Percentiles rank a stretch among this genome's conserved stretches.
These are phyloP conservation scores for Venturia oleaginea DNA, from an alignment of 2,329 filamentous ascomycete genomes.

Conservation along the genomic window DNA sequence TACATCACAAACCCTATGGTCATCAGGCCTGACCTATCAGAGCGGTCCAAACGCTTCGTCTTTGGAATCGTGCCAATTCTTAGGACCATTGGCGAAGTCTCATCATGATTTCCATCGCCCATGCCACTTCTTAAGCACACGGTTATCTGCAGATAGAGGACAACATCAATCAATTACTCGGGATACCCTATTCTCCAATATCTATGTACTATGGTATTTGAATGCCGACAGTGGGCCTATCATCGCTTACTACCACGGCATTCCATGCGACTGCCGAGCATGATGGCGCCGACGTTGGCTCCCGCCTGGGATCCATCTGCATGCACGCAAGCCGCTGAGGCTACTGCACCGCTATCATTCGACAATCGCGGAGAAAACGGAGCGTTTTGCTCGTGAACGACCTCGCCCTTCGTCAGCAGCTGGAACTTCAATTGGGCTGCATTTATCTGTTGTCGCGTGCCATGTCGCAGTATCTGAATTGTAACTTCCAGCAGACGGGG, in stretches of 20 bases:
- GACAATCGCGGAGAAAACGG: background rate
- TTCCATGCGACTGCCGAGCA: background rate
- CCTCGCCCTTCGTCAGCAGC: background rate
- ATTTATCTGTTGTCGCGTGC: background rate
- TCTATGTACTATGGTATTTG: background rate
- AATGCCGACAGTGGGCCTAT: conserved; percentile 1
- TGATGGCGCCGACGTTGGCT: background rate
- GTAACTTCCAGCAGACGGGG: background rate
- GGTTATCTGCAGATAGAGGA: background rate
- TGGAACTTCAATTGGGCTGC: background rate
- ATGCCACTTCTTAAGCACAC: background rate
- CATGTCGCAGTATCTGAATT: background rate
- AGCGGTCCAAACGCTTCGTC: background rate
- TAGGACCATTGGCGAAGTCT: conserved; percentile 7
- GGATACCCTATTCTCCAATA: background rate
- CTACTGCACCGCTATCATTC: background rate
- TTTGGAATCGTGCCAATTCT: conserved; percentile 10
- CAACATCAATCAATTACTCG: background rate
- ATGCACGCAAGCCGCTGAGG: conserved; percentile 2
- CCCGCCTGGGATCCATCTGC: background rate
- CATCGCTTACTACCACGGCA: background rate
- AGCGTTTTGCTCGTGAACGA: background rate
- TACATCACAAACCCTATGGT: background rate
- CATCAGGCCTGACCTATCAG: background rate
- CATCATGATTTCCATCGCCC: background rate